phyloP scores from a whole-genome alignment of 495 filamentous ascomycete genomes.

The Parmelia sp. region DNA sequence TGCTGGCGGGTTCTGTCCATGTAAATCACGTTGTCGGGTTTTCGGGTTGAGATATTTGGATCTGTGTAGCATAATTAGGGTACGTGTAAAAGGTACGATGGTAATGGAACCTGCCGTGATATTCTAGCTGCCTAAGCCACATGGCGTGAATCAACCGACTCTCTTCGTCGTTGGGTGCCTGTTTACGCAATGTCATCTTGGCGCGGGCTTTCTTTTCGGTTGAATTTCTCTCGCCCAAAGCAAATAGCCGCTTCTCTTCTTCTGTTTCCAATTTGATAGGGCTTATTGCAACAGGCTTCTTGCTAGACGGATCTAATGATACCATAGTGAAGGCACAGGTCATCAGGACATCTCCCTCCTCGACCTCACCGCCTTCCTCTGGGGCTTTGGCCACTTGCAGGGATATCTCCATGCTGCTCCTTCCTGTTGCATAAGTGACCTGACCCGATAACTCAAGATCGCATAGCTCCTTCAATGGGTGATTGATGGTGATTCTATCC shows the following conservation, averaged over 20 bases:
- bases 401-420: constrained; percentile 75
- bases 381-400: constrained; percentile 63
- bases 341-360: constrained; percentile 63
- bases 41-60: constrained; percentile 49
- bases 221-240: constrained; percentile 65
- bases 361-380: constrained; percentile 48
- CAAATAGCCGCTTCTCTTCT: constrained; percentile 65
- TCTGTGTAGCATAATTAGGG: constrained; percentile 34
- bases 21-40: constrained; percentile 56
- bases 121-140: constrained; percentile 68
- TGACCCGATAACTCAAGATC: constrained; percentile 74
- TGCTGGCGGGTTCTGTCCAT: constrained; percentile 64
- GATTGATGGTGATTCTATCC: constrained; percentile 70
- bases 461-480: constrained; percentile 69
- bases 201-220: constrained; percentile 63
- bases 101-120: constrained; percentile 41
- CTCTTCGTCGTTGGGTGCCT: constrained; percentile 70
- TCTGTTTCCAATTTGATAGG: constrained; percentile 59
- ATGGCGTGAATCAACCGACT: constrained; percentile 72
- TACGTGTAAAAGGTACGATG: not conserved
- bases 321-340: constrained; percentile 84
- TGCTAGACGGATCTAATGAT: constrained; percentile 66
- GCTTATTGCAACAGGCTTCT: constrained; percentile 54
- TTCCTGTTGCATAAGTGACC: constrained; percentile 74
- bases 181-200: constrained; percentile 58